phyloP scores from a whole-genome alignment of 2,329 filamentous ascomycete genomes.

The Paecilomyces dactylethromorphus region DNA sequence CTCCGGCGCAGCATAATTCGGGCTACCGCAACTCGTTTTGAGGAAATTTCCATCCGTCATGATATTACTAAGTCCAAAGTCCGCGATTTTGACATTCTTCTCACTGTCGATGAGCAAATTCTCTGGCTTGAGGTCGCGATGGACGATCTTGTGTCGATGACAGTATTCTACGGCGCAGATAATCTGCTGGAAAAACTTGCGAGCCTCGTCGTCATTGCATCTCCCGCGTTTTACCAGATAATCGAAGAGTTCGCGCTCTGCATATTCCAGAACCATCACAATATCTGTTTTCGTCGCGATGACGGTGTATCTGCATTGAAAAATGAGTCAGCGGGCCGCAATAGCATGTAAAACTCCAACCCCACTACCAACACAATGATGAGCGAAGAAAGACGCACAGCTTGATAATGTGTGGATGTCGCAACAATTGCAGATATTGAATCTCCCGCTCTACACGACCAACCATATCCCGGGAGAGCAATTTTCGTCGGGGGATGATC shows the following conservation, averaged over 20 bases:
- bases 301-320: constrained; percentile 68
- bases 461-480: constrained; percentile 96
- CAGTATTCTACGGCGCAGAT: constrained; percentile 98
- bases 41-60: constrained; percentile 99
- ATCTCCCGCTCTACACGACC: constrained; percentile 96
- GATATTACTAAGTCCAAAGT: constrained; percentile 98
- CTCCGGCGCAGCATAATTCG: constrained; percentile 96
- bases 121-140: constrained; percentile 94
- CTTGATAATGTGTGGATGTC: constrained; percentile 98
- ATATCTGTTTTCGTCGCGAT: constrained; percentile 93
- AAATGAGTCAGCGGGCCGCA: background rate
- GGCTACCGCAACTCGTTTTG: constrained; percentile 96
- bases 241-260: constrained; percentile 92
- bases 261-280: constrained; percentile 98
- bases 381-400: constrained; percentile 54
- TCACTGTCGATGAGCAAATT: constrained; percentile 92
- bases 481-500: constrained; percentile 92
- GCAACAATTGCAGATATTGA: constrained; percentile 89
- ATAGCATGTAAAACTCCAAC: background rate
- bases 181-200: constrained; percentile 98
- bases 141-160: constrained; percentile 97
- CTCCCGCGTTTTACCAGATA: constrained; percentile 93
- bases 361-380: background rate
- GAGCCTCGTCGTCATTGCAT: constrained; percentile 85
- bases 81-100: constrained; percentile 97